Evolutionary conservation across 306 rosid species (phyloP).

Genomic region (Cicer judaicum): DNA sequence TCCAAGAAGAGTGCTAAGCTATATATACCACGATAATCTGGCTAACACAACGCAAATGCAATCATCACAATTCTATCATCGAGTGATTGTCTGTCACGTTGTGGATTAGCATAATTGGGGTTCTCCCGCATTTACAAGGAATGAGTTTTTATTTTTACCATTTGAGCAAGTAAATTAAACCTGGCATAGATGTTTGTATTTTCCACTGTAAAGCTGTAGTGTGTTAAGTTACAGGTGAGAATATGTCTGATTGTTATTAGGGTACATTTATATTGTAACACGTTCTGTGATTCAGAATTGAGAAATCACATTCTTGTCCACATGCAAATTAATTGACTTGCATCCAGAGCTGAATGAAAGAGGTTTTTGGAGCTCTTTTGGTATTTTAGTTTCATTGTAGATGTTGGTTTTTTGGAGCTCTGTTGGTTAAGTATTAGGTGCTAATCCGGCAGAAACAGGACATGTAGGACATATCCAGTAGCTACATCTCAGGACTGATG

Average conservation of each 20-base stretch:
- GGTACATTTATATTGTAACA: slow-evolving; percentile 49
- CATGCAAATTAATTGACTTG: slow-evolving; percentile 40
- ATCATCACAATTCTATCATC: slow-evolving; percentile 24
- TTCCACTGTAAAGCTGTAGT: slow-evolving; percentile 69
- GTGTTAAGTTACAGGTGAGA: slow-evolving; percentile 57
- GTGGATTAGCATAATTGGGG: slow-evolving; percentile 33
- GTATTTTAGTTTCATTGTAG: slow-evolving; percentile 1
- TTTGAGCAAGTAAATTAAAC: slow-evolving; percentile 44
- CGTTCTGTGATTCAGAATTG: slow-evolving; percentile 43
- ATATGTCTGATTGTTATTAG: slow-evolving; percentile 47
- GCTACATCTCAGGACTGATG: not conserved
- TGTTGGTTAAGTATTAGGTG: not conserved
- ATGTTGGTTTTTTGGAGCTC: slow-evolving; percentile 1
- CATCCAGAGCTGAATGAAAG: slow-evolving; percentile 32
- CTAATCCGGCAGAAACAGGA: not conserved
- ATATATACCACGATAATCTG: slow-evolving; percentile 38
- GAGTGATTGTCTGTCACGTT: slow-evolving; percentile 30
- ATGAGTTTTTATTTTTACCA: slow-evolving; percentile 22
- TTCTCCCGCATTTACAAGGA: slow-evolving; percentile 1
- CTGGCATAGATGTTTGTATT: slow-evolving; percentile 42
- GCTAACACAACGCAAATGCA: slow-evolving; percentile 44
- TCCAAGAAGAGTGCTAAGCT: slow-evolving; percentile 37
- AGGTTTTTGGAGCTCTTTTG: slow-evolving; percentile 33
- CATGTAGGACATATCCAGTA: not conserved
- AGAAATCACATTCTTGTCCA: slow-evolving; percentile 43